Evolutionary conservation across 2,329 filamentous ascomycete species (phyloP).

Genomic region (Trichoderma afroharzianum): DNA sequence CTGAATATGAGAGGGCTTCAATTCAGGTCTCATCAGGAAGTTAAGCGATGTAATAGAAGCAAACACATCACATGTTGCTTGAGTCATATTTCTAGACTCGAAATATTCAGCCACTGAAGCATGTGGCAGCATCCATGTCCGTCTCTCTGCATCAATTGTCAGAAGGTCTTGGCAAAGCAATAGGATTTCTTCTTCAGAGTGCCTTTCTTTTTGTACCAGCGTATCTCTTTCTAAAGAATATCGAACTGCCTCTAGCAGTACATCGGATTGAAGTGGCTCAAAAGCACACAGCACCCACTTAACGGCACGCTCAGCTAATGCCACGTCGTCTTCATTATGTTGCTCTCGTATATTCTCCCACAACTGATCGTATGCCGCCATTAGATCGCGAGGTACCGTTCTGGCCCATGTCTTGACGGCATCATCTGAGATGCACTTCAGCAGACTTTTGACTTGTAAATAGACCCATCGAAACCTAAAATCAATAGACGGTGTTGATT

Average conservation of each 20-base stretch:
- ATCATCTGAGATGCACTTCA: constrained; percentile 7
- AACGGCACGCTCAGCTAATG: constrained; percentile 3
- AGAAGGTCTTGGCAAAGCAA: constrained; percentile 11
- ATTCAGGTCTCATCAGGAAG: not conserved
- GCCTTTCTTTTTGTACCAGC: not conserved
- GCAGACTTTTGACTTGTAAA: constrained; percentile 17
- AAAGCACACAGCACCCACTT: constrained; percentile 8
- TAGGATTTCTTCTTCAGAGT: not conserved
- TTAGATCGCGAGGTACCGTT: constrained; percentile 15
- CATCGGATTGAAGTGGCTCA: not conserved
- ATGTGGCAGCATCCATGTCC: constrained; percentile 5
- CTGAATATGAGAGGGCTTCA: too few relatives aligned
- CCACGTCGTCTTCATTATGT: not conserved
- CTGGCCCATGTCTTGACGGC: constrained; percentile 18
- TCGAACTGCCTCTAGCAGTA: not conserved
- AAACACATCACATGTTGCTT: not conserved
- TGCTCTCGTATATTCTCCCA: not conserved
- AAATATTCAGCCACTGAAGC: constrained; percentile 18
- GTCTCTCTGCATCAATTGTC: not conserved
- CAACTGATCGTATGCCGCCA: constrained; percentile 19
- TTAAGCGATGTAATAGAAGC: not conserved
- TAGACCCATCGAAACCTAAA: constrained; percentile 24
- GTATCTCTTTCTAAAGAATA: not conserved
- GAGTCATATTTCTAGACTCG: not conserved
- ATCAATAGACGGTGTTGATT: not conserved